Evolutionary conservation across 306 rosid genomes (phyloP), one percentile per base, ranked within the genome.

Genomic region (Fragaria iinumae): DNA sequence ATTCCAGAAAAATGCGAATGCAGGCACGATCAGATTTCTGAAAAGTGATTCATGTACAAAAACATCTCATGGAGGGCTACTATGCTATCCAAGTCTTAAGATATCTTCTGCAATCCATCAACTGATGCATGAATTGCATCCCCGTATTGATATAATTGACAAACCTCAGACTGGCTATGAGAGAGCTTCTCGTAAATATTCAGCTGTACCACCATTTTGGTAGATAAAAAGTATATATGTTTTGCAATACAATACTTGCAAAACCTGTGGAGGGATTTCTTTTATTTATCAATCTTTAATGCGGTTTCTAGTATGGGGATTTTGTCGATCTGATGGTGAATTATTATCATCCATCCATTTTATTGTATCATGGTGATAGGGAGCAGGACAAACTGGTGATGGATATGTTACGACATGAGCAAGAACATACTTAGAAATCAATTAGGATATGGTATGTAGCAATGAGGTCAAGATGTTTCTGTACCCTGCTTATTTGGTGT

Each of bases 11-110:
- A 39, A 39, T 39, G 44, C 8, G 9, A 39, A 39, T 39, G 44
- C 44, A 39, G 39, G 39, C 41, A 38, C 7, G 1, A 38, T 38
- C 41, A 38, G 8, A 38, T 38, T 5, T 38, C 41, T 56, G 77
- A 16, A 25, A 72, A 76, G 43, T 29, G 29, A 59, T 78, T 34
- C n/a, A 6, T 75, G 75, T 47, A 68, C 41, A 70, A 65, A 69
- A 74, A 67, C 66, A 76, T 63, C 80, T 67, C 12, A 59, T 44
- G 70, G 57, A 53, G 77, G n/a, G 67, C n/a, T 34, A 73, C 52
- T 76, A 41, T 49, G 60, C 16, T 27, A 32, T 49, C 27, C 43
- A 63, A 5, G 68, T 34, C n/a, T 17, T 49, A 18, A 71, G 41
- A 27, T 2, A 14, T 36, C 36, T n/a, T 52, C 32, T 34, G 76